Evolutionary conservation across 805 yeast species (phyloP), one percentile per base, ranked within the genome.

Genomic region (Starmerella davenportii): DNA sequence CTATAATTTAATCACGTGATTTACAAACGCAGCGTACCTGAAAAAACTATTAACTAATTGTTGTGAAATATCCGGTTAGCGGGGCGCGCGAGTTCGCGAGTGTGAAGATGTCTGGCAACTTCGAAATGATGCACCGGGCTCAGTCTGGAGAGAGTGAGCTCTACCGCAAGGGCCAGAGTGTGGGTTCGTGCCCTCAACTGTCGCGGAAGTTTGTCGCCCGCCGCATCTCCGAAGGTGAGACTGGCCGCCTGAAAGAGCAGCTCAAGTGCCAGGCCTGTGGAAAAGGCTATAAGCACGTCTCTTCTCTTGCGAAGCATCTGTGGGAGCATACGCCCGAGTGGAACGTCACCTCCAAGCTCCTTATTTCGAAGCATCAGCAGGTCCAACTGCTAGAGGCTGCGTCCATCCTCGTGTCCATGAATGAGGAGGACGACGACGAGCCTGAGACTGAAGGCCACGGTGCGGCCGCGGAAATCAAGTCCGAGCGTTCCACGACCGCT

Each of bases 261-360:
- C 66, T 81, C 45, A 75, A 75, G 51, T 81, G 93, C 61, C 92
- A 82, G 56, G 81, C 90, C 3, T 81, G 94, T 51, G 93, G 93
- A 3, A 81, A 81, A 57, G 92, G 90, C 18, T 81, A 81, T 55
- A 82, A 80, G 55, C 94, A 81, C 59, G 77, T 81, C 4, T 74
- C 84, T 1, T 76, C 85, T n/a, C 65, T 80, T 43, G 90, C 92
- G 2, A 80, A 80, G 56, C 93, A 80, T 59, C 59, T 81, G 30
- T 81, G 93, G 93, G 94, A 81, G 53, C 94, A 81, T 56, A 81
- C 94, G 0, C 93, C 93, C 0, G 93, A 82, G 54, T 81, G 94
- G 94, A 79, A 74, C 51, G 76, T 76, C 55, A 82, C 93, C 3
- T 76, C 79, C 48, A 79, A 78, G 54, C 62, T 81, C 38, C 62